Conservation (phyloP, 345 rosid species). For the Schrenkiella parvula region DNA sequence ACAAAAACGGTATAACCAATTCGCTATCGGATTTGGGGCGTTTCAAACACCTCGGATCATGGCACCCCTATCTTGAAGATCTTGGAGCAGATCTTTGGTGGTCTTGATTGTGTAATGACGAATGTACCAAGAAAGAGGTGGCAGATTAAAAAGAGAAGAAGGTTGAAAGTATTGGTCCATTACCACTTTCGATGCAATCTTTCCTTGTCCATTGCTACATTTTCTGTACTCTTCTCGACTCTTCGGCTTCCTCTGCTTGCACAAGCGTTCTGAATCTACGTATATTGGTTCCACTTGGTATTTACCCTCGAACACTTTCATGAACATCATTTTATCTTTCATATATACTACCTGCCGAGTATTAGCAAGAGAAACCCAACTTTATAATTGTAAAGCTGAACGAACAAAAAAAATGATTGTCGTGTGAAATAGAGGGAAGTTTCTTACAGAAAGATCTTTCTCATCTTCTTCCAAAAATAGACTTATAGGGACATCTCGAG, state of each 20-base stretch:
- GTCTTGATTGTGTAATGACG: conserved; percentile 60
- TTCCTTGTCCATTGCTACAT: conserved; percentile 64
- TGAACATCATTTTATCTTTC: conserved; percentile 56
- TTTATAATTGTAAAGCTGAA: too few relatives aligned
- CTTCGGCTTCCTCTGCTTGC: conserved; percentile 53
- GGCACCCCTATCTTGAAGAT: conserved; percentile 16
- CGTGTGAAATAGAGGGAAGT: too few relatives aligned
- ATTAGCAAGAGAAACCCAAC: not conserved
- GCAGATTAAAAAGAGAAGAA: conserved; percentile 52
- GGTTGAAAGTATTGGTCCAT: conserved; percentile 77
- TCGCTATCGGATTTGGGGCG: not conserved
- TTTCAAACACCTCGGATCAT: not conserved
- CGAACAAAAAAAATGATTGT: too few relatives aligned
- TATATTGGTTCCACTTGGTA: conserved; percentile 64
- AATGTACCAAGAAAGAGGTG: conserved; percentile 80
- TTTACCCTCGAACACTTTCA: conserved; percentile 70
- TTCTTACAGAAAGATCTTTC: not conserved
- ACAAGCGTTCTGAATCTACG: conserved; percentile 50
- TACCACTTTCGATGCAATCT: conserved; percentile 61
- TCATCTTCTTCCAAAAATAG: not conserved
- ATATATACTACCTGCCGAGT: conserved; percentile 51
- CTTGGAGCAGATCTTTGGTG: conserved; percentile 50
- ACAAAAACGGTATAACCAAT: too few relatives aligned
- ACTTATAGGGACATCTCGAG: not conserved
- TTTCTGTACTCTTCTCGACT: conserved; percentile 56